phyloP scores from a whole-genome alignment of 768 basidiomycete genomes.

The Phylloporus rhodoxanthus region DNA sequence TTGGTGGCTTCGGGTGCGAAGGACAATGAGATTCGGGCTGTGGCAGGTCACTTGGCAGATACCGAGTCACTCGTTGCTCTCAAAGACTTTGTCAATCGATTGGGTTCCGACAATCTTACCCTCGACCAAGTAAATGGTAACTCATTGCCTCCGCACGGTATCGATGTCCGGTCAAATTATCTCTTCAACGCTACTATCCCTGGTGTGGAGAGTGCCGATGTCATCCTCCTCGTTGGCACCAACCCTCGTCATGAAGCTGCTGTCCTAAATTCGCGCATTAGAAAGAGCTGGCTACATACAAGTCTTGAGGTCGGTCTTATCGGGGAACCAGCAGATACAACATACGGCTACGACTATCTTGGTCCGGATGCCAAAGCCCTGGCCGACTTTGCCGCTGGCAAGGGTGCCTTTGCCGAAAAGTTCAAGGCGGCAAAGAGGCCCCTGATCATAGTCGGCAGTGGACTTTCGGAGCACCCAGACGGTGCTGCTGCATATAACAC shows the following conservation, averaged over 20 bases:
- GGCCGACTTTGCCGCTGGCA: constrained; percentile 70
- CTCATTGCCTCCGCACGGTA: constrained; percentile 65
- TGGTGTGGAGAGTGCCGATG: constrained; percentile 87
- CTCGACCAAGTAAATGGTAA: constrained; percentile 70
- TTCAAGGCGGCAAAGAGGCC: constrained; percentile 89
- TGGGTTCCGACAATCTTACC: constrained; percentile 91
- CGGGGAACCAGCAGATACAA: constrained; percentile 85
- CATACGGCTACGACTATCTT: constrained; percentile 90
- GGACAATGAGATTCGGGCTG: constrained; percentile 89
- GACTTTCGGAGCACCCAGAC: constrained; percentile 78
- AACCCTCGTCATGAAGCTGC: constrained; percentile 97
- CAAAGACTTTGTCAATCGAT: constrained; percentile 87
- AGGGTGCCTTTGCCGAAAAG: constrained; percentile 73
- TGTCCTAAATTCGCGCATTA: constrained; percentile 93
- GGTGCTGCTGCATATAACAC: constrained; percentile 71
- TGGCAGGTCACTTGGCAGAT: constrained; percentile 91
- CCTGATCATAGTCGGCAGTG: constrained; percentile 88
- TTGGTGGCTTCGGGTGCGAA: constrained; percentile 73
- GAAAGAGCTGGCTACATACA: constrained; percentile 89
- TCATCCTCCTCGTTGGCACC: constrained; percentile 88
- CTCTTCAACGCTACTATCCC: constrained; percentile 93
- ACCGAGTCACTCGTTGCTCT: constrained; percentile 89
- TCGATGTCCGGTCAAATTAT: constrained; percentile 93
- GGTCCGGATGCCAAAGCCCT: constrained; percentile 73
- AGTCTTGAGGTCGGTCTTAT: constrained; percentile 83